phyloP scores from a whole-genome alignment of 805 yeast genomes.

The Barnettozyma vustinii region DNA sequence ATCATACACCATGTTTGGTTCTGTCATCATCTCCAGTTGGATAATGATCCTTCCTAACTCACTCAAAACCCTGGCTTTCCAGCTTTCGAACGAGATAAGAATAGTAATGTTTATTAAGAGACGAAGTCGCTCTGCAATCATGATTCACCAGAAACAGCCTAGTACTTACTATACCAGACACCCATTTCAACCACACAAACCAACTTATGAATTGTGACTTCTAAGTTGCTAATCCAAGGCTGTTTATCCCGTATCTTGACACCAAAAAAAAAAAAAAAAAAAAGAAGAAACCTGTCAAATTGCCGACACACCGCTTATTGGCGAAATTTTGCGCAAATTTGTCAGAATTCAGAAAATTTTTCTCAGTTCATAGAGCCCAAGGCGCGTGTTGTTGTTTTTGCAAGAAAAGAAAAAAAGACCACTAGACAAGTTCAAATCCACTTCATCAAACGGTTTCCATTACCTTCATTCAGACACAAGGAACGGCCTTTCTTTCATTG shows the following conservation, averaged over 20 bases:
- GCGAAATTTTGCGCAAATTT: not conserved
- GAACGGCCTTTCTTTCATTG: not conserved
- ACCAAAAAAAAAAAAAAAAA: not conserved
- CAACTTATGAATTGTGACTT: not conserved
- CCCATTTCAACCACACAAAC: too few species aligned
- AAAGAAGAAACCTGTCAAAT: not conserved
- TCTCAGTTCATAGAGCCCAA: not conserved
- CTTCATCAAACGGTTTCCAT: not conserved
- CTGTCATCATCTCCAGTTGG: too few species aligned
- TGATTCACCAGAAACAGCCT: too few species aligned
- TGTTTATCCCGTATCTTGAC: not conserved
- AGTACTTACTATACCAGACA: too few species aligned
- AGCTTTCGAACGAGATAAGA: too few species aligned
- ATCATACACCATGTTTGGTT: too few species aligned
- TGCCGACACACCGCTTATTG: not conserved
- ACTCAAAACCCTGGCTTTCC: too few species aligned
- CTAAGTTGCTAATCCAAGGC: too few species aligned
- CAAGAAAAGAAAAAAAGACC: too few species aligned
- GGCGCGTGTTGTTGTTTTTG: not conserved
- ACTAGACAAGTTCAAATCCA: not conserved
- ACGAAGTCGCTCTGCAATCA: too few species aligned
- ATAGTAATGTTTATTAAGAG: too few species aligned
- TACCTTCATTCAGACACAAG: not conserved
- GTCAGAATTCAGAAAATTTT: not conserved
- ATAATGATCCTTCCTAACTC: too few species aligned